phyloP scores from a whole-genome alignment of 805 yeast genomes.

The Yarrowia sp. region DNA sequence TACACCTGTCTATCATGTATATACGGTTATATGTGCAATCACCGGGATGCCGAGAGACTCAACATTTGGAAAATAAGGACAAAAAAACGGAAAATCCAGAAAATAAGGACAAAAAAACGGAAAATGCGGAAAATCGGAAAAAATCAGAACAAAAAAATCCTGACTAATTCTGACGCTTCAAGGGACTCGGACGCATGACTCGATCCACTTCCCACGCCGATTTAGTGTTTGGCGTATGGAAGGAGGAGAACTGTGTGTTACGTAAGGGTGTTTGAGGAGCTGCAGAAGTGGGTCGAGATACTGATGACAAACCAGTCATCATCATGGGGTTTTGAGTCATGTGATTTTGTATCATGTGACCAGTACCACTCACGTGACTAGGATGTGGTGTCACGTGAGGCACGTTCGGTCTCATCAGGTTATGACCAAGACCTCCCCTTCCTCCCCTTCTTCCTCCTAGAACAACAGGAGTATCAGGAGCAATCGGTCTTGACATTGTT shows the following conservation, averaged over 20 bases:
- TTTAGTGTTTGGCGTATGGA: constrained; percentile 8
- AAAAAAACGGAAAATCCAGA: too few relatives aligned
- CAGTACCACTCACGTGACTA: not conserved
- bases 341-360: not conserved
- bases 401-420: too few relatives aligned
- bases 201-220: constrained; percentile 21
- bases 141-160: not conserved
- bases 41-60: too few relatives aligned
- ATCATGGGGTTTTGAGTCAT: not conserved
- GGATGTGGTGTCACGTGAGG: too few relatives aligned
- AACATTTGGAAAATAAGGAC: too few relatives aligned
- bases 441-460: not conserved
- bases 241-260: constrained; percentile 9
- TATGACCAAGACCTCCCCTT: too few relatives aligned
- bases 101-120: too few relatives aligned
- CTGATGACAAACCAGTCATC: not conserved
- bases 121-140: too few relatives aligned
- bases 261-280: not conserved
- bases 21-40: too few relatives aligned
- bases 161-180: not conserved
- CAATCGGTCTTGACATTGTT: not conserved
- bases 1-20: too few relatives aligned
- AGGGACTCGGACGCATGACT: constrained; percentile 4
- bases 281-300: not conserved
- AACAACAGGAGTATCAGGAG: constrained; percentile 1